Conservation (phyloP, 441 rosid genomes). For the Jatropha multifida region DNA sequence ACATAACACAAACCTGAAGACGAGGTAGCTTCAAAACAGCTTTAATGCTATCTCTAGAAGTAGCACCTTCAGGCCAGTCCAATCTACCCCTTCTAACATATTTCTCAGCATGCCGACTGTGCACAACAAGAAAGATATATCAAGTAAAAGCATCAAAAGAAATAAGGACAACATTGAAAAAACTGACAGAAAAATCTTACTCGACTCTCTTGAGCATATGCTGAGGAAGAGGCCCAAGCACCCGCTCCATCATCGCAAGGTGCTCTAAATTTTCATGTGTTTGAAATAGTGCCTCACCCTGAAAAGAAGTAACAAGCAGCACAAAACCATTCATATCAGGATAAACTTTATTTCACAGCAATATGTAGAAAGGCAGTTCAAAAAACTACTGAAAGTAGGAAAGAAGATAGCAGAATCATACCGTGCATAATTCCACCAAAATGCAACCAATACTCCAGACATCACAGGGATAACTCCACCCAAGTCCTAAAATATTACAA, state of each 20-base stretch:
- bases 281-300: slow-evolving; percentile 95
- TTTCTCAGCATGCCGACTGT: slow-evolving; percentile 75
- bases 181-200: slow-evolving; percentile 30
- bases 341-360: background rate
- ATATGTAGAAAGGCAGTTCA: no score
- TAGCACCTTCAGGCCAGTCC: slow-evolving; percentile 86
- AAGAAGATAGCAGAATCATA: slow-evolving; percentile 26
- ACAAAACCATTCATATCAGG: background rate
- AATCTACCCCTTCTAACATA: slow-evolving; percentile 73
- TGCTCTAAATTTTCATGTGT: slow-evolving; percentile 92
- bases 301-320: background rate
- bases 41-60: slow-evolving; percentile 74
- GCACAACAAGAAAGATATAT: background rate
- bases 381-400: background rate
- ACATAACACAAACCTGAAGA: slow-evolving; percentile 53
- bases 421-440: slow-evolving; percentile 81
- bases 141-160: background rate
- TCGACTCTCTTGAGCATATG: slow-evolving; percentile 73
- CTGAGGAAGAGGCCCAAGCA: slow-evolving; percentile 70
- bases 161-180: background rate
- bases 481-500: slow-evolving; percentile 49
- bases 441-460: slow-evolving; percentile 88
- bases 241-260: slow-evolving; percentile 93
- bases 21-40: slow-evolving; percentile 71
- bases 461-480: slow-evolving; percentile 92